Percentiles rank a stretch among this genome's conserved stretches.
phyloP scores from a whole-genome alignment of 78 protist genomes.

The Dictyostelium firmibasis region DNA sequence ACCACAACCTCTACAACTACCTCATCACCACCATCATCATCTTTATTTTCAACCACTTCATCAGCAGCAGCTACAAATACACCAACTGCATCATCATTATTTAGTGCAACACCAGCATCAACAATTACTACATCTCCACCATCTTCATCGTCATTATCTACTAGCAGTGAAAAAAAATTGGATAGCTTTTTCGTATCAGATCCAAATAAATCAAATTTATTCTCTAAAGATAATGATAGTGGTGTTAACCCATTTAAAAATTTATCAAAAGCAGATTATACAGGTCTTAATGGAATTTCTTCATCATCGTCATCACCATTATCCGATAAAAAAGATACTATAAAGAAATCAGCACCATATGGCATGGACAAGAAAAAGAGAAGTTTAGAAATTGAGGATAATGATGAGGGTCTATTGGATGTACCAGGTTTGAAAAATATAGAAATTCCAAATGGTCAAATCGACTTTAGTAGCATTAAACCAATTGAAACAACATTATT shows the following conservation, averaged over 20 bases:
- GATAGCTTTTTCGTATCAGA: not conserved
- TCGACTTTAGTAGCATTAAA: not conserved
- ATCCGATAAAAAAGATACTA: not conserved
- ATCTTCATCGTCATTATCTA: not conserved
- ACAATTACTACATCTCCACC: not conserved
- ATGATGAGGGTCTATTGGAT: not conserved
- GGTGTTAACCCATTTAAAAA: not conserved
- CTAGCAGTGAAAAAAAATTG: not conserved
- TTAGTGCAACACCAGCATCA: not conserved
- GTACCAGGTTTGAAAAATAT: not conserved
- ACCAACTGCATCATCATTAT: constrained; percentile 14
- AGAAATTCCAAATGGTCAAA: not conserved
- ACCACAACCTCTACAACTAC: not conserved
- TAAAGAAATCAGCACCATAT: not conserved
- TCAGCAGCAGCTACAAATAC: not conserved
- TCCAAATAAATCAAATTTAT: not conserved
- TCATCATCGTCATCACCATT: not conserved
- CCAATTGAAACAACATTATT: not conserved
- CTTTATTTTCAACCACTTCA: constrained; percentile 15
- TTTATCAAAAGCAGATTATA: not conserved
- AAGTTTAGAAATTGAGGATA: not conserved
- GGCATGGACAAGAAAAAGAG: not conserved
- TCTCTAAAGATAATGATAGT: not conserved
- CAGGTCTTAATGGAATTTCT: not conserved
- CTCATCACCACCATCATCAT: constrained; percentile 16